These are phyloP conservation scores for Trypanosoma avium DNA, from an alignment of 208 protist species.

Conservation along the genomic window DNA sequence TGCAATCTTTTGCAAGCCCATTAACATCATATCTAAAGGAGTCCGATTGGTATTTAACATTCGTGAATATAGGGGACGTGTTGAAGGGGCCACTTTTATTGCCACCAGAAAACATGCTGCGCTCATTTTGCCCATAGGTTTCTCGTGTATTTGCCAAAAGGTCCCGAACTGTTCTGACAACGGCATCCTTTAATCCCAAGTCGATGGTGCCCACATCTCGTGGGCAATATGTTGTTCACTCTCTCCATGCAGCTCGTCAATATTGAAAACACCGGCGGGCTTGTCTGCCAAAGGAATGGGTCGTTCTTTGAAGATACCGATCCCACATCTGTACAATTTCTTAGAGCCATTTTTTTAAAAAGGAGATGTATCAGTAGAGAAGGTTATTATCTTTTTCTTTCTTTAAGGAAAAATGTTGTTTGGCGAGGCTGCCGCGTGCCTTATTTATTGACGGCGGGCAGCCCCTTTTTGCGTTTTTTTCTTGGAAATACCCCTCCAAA, in stretches of 20 bases:
- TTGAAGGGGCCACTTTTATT: slow-evolving; percentile 1
- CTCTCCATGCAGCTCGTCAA: not conserved
- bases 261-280: not conserved
- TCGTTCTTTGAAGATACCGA: not conserved
- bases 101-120: slow-evolving; percentile 1
- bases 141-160: not conserved
- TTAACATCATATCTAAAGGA: not conserved
- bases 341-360: not conserved
- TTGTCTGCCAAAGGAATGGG: not conserved
- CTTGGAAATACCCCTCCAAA: not conserved
- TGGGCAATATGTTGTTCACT: not conserved
- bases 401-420: not conserved
- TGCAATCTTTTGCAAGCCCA: slow-evolving; percentile 1
- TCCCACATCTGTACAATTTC: not conserved
- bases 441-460: not conserved
- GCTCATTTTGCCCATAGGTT: not conserved
- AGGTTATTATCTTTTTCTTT: not conserved
- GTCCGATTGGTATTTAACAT: not conserved
- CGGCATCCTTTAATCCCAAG: not conserved
- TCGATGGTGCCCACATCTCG: slow-evolving; percentile 1
- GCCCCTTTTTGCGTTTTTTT: not conserved
- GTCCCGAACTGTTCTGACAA: not conserved
- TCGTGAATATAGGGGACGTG: not conserved
- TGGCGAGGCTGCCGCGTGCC: too few relatives aligned
- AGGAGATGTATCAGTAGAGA: not conserved